Evolutionary conservation across 2,329 filamentous ascomycete species (phyloP).

Genomic region (Pestalotiopsis sp.): DNA sequence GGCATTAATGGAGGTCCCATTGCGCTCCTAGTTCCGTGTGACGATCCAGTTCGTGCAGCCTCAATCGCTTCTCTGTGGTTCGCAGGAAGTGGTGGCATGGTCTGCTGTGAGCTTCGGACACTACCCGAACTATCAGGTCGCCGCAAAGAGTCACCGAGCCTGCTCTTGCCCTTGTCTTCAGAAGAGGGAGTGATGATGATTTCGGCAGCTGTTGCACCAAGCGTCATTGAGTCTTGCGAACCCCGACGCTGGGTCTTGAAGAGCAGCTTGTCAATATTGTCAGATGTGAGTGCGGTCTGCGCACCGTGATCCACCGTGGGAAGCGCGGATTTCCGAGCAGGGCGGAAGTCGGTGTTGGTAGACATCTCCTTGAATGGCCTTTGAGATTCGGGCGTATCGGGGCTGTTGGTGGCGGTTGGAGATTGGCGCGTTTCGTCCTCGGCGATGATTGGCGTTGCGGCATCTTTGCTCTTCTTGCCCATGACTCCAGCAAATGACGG

Average conservation of each 20-base stretch:
- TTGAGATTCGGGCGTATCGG: conserved; percentile 57
- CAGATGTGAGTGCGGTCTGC: conserved; percentile 83
- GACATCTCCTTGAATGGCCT: conserved; percentile 65
- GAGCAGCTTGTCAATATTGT: conserved; percentile 78
- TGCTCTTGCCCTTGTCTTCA: conserved; percentile 46
- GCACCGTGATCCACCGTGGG: conserved; percentile 70
- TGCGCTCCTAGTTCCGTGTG: conserved; percentile 44
- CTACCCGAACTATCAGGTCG: conserved; percentile 78
- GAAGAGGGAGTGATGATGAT: conserved; percentile 35
- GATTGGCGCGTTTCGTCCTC: conserved; percentile 67
- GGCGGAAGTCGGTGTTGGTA: conserved; percentile 52
- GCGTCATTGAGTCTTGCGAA: conserved; percentile 25
- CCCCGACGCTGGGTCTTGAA: conserved; percentile 47
- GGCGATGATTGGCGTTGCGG: conserved; percentile 53
- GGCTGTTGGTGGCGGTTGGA: conserved; percentile 39
- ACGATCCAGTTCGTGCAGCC: conserved; percentile 67
- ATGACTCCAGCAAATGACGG: conserved; percentile 44
- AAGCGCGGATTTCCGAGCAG: conserved; percentile 39
- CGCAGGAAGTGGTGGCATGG: conserved; percentile 72
- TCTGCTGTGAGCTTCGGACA: conserved; percentile 45
- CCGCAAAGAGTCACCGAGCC: conserved; percentile 39
- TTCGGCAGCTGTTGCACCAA: conserved; percentile 18
- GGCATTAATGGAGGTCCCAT: conserved; percentile 90
- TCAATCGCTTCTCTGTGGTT: conserved; percentile 88
- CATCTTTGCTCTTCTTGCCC: conserved; percentile 44